Evolutionary conservation across 371 early-diverging fungal genomes (phyloP), one percentile per base, ranked within the genome.

Genomic region (Mycotypha africana): DNA sequence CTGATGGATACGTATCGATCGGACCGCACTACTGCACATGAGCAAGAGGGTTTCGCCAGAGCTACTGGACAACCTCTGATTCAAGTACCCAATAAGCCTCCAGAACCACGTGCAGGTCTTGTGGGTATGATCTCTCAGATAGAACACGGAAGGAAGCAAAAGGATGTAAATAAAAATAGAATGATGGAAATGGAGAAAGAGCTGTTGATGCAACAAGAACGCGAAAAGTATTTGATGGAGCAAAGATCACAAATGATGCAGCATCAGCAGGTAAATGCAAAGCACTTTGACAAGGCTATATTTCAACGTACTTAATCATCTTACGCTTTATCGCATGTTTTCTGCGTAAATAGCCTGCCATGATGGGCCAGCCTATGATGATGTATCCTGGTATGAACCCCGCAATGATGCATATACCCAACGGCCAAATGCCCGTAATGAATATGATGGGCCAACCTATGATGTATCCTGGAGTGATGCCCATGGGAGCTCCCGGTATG

Each of bases 101-200:
- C 58, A 15, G 60, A 62, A 42, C 70, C 70, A 21, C 63, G 63
- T 17, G 51, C 68, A 25, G 74, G 74, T 31, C 35, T 74, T 8
- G 60, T 74, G 2, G 72, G 72, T 22, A 59, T 68, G 62, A 73
- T 73, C 20, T 65, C 73, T 4, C 73, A 68, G 38, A 45, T 68
- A 16, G 73, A 73, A 31, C 51, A 65, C 31, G 66, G 63, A 28
- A 65, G 59, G 32, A 62, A 64, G 23, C 57, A 58, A 30, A 63
- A 62, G 30, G 62, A 66, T 10, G 15, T 56, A 6, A 52, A 42
- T 16, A 62, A 62, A 21, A 47, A 43, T 26, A 49, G 58, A 15
- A 35, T 48, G 14, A 22, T 44, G 14, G 64, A 63, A 9, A 38
- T 59, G 32, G 65, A 65, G 22, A 43, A 51, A 5, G 58, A 63